Evolutionary conservation across 768 basidiomycete genomes (phyloP).

Genomic region (Hebeloma cylindrosporum): DNA sequence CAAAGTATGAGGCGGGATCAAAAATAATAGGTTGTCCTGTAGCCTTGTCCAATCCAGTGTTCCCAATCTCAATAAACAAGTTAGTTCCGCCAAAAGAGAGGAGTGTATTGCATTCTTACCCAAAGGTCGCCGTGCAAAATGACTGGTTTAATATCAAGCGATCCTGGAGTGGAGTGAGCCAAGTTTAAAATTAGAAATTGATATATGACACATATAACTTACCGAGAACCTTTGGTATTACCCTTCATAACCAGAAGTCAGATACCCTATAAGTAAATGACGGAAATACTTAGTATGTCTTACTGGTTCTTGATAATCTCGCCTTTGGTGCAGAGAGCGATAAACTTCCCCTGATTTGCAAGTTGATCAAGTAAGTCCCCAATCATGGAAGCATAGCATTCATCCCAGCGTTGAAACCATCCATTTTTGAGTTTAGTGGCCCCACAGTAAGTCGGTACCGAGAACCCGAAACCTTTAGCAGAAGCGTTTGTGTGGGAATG

Average conservation of each 20-base stretch:
- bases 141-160: slow-evolving; percentile 60
- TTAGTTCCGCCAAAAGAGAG: not conserved
- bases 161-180: slow-evolving; percentile 29
- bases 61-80: slow-evolving; percentile 56
- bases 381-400: slow-evolving; percentile 64
- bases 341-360: slow-evolving; percentile 39
- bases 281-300: slow-evolving; percentile 4
- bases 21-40: slow-evolving; percentile 67
- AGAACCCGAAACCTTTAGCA: slow-evolving; percentile 60
- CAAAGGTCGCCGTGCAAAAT: slow-evolving; percentile 81
- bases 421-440: slow-evolving; percentile 69
- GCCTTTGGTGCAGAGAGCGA: slow-evolving; percentile 50
- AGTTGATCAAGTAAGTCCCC: slow-evolving; percentile 51
- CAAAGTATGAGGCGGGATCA: slow-evolving; percentile 78
- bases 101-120: slow-evolving; percentile 37
- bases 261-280: not conserved
- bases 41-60: slow-evolving; percentile 56
- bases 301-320: slow-evolving; percentile 42
- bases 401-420: slow-evolving; percentile 71
- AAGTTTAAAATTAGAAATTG: not conserved
- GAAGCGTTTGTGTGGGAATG: slow-evolving; percentile 53
- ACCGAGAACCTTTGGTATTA: slow-evolving; percentile 71
- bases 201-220: slow-evolving; percentile 1
- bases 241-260: slow-evolving; percentile 37
- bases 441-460: slow-evolving; percentile 76